Evolutionary conservation across 179 eudicot species (phyloP).

Genomic region (Drosera spatulata): DNA sequence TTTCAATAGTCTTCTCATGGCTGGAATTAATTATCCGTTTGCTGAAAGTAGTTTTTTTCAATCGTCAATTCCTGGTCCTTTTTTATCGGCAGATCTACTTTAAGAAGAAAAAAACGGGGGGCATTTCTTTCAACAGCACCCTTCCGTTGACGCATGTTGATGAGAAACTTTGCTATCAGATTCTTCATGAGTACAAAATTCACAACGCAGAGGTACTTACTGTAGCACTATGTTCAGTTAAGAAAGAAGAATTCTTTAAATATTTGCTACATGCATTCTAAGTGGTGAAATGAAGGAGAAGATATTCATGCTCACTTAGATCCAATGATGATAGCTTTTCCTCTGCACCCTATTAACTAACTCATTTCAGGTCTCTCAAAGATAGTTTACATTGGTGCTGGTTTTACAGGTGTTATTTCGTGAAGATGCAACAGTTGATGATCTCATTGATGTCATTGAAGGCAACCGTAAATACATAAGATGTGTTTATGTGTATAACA

Average conservation of each 20-base stretch:
- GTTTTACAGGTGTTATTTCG: slow-evolving; percentile 75
- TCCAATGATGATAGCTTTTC: no score
- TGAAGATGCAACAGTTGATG: slow-evolving; percentile 99
- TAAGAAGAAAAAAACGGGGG: slow-evolving; percentile 97
- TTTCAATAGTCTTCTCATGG: no score
- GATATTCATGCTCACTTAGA: no score
- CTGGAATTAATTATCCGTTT: no score
- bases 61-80: neutral
- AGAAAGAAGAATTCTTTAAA: no score
- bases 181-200: slow-evolving; percentile 95
- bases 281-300: no score
- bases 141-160: slow-evolving; percentile 77
- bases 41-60: no score
- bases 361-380: slow-evolving; percentile 1
- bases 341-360: no score
- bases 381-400: neutral
- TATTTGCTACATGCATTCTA: no score
- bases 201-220: slow-evolving; percentile 93
- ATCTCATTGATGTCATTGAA: slow-evolving; percentile 97
- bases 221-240: no score
- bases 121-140: slow-evolving; percentile 97
- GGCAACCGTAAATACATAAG: slow-evolving; percentile 98
- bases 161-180: slow-evolving; percentile 99
- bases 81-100: slow-evolving; percentile 64
- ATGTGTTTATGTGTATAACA: slow-evolving; percentile 97